These are phyloP conservation scores for Lipomyces yamadae DNA, from an alignment of 805 yeast genomes.

Conservation along the genomic window DNA sequence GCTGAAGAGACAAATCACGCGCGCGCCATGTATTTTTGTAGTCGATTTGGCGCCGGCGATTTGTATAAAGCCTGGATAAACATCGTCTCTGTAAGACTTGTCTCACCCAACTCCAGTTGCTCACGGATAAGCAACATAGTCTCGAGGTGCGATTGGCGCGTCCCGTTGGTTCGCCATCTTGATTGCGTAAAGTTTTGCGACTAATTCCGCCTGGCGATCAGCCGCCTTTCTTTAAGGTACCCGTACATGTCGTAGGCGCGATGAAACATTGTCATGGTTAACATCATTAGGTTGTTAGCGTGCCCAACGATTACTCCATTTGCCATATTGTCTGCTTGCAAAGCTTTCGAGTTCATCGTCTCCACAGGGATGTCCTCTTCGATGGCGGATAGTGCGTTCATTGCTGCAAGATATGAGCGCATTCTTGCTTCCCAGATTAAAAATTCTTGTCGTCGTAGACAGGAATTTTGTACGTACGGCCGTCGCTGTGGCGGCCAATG, in stretches of 20 bases:
- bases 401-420: too few relatives aligned
- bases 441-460: too few relatives aligned
- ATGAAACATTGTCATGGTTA: neutral
- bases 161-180: neutral
- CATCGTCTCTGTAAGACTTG: neutral
- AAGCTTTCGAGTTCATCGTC: too few relatives aligned
- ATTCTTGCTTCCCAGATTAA: too few relatives aligned
- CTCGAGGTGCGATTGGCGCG: neutral
- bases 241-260: neutral
- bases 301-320: neutral
- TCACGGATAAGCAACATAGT: neutral
- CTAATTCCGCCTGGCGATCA: neutral
- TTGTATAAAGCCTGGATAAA: neutral
- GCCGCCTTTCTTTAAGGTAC: neutral
- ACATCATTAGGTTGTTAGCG: neutral
- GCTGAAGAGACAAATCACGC: neutral
- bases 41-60: neutral
- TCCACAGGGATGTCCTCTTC: too few relatives aligned
- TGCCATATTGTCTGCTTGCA: neutral
- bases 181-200: neutral
- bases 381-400: too few relatives aligned
- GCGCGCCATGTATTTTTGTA: neutral
- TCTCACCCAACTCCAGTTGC: neutral
- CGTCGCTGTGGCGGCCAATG: too few relatives aligned
- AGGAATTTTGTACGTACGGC: too few relatives aligned